Base-by-base conservation (phyloP, 331 rosid genomes). In the Prunus yedoensis region DNA sequence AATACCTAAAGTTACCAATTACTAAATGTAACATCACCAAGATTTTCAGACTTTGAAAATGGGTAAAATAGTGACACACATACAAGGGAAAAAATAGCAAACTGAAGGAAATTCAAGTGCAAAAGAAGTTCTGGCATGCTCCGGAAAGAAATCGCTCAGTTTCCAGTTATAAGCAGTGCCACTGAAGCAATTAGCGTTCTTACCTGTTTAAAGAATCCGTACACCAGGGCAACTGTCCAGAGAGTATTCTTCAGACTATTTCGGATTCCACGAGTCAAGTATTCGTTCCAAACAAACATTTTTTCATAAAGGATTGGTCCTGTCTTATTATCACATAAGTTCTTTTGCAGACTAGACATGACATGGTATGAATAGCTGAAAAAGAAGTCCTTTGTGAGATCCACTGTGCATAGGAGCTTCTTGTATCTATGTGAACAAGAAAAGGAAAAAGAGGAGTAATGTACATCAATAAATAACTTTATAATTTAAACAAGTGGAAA, bases 321-420 rank as follows among this genome's bases (percentile, higher is more conserved):
- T 56, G 85, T 77, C 85, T 76, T 83, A 88, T 80, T 76, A 79
- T 85, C 89, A 81, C 87, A 79, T 54, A 92, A 80, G 86, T 95
- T 95, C 87, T 85, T 88, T 86, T 95, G 99, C 64, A 95, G 89
- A 84, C 98, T 84, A 82, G 73, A 87, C 99, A 92, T 95, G 74
- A 95, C 83, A 85, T 90, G 80, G 87, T 95, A 95, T 57, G 99
- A 89, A 91, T 95, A 95, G 96, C 99, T 95, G 89, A 85, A 95
- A 89, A 89, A 89, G 99, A 95, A 95, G 93, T 92, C 99, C 96
- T 90, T 95, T n/a, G 94, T 88, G 79, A 95, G 98, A 79, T 95
- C 99, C 99, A 95, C 84, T 76, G 96, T 84, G 97, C 98, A 88
- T 82, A 95, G 91, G 84, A 90, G 96, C 98, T 88, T 95, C 99